phyloP scores from a whole-genome alignment of 495 filamentous ascomycete species.

The Penicillium fimorum region DNA sequence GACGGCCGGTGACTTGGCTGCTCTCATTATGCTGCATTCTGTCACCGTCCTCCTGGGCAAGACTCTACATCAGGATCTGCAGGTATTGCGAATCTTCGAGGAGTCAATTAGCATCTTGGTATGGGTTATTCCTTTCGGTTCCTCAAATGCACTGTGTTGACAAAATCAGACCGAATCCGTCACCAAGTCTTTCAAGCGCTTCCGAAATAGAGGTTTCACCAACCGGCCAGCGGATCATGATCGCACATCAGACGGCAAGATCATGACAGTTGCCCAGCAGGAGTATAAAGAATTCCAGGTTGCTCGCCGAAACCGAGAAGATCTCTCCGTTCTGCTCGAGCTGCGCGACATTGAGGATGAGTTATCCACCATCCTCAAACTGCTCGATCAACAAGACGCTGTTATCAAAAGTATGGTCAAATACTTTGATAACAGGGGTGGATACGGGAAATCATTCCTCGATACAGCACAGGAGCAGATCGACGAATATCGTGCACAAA shows the following conservation, averaged over 20 bases:
- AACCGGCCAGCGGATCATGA: slow-evolving; percentile 51
- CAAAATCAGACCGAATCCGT: slow-evolving; percentile 56
- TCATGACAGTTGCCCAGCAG: slow-evolving; percentile 38
- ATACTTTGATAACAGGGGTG: slow-evolving; percentile 37
- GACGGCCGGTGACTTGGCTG: slow-evolving; percentile 61
- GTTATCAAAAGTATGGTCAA: slow-evolving; percentile 50
- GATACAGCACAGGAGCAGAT: slow-evolving; percentile 53
- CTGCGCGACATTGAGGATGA: slow-evolving; percentile 68
- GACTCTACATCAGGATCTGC: slow-evolving; percentile 57
- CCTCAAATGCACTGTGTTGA: neutral
- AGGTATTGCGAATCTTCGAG: slow-evolving; percentile 66
- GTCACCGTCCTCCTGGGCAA: slow-evolving; percentile 60
- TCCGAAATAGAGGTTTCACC: slow-evolving; percentile 51
- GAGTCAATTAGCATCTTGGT: slow-evolving; percentile 66
- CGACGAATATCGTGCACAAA: slow-evolving; percentile 54
- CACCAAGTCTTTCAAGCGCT: slow-evolving; percentile 61
- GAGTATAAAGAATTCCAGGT: slow-evolving; percentile 52
- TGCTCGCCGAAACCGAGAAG: slow-evolving; percentile 57
- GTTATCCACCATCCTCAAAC: slow-evolving; percentile 54
- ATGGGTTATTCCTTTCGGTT: neutral
- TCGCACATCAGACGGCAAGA: slow-evolving; percentile 44
- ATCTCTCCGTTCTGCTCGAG: slow-evolving; percentile 63
- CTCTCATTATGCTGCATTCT: slow-evolving; percentile 60
- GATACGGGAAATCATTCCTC: slow-evolving; percentile 38
- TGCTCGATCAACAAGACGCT: slow-evolving; percentile 57